Evolutionary conservation across 2,329 filamentous ascomycete species (phyloP), one percentile per base, ranked within the genome.

Genomic region (Aspergillus latus): DNA sequence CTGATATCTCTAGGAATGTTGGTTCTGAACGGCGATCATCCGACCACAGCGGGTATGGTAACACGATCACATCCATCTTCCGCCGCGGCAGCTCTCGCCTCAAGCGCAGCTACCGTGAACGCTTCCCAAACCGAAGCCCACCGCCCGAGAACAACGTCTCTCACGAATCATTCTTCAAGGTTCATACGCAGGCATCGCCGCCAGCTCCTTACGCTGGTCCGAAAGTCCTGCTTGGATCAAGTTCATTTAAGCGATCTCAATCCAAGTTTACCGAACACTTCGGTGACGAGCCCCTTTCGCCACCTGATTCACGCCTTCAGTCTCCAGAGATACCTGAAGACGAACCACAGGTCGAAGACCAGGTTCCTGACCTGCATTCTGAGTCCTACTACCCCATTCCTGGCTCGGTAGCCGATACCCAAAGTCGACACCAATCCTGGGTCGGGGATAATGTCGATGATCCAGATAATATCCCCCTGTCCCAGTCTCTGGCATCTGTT

Each of bases 111-210:
- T 84, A 73, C 68, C 77, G 68, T 29, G 76, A 77, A 28, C 71
- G 74, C 44, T 77, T 75, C 58, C 76, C 76, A 74, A 82, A 69
- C 60, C 80, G 69, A 2, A 82, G 88, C 3, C 88, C 88, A 3
- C 88, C 90, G 0, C 92, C 92, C n/a, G 94, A 96, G 69, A 92
- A 91, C 4, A 96, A 96, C 67, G 90, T 91, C 0, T 96, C 92
- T 1, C 84, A 92, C 61, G 92, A 96, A 67, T 95, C 92, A 13
- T 93, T 96, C 76, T 80, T 82, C 59, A 80, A 78, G 61, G 78
- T 85, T 56, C 76, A 74, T 52, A 76, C 78, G 29, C 80, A 81
- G 15, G 74, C 79, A 47, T 80, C 82, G 54, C 71, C 80, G 5
- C 62, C 70, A 10, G 63, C 70, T 15, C 70, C 74, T 3, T 64